Conservation (phyloP, 495 filamentous ascomycete species). For the Annulohypoxylon nitens region DNA sequence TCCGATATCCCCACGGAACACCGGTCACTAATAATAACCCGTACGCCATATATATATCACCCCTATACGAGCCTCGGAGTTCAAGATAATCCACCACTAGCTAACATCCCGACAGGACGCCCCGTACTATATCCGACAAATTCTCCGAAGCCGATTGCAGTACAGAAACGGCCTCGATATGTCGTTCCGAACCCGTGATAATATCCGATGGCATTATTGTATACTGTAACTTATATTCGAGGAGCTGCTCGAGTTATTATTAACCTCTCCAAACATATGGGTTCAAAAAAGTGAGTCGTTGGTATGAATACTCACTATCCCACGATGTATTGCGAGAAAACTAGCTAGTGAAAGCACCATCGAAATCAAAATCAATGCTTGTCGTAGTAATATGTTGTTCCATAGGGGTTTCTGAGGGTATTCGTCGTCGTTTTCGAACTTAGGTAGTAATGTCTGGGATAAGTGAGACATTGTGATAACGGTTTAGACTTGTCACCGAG, state of each 20-base stretch:
- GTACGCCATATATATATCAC: not conserved
- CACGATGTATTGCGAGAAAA: conserved; percentile 34
- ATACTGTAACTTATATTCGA: conserved; percentile 21
- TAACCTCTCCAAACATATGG: not conserved
- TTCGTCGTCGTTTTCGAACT: not conserved
- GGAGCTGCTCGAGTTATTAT: conserved; percentile 15
- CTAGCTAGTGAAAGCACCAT: conserved; percentile 20
- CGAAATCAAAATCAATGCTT: not conserved
- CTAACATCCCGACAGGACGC: too few species aligned
- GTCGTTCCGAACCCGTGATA: not conserved
- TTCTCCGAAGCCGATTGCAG: not conserved
- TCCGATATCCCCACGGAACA: not conserved
- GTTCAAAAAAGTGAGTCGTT: not conserved
- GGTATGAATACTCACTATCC: conserved; percentile 11
- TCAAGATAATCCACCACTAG: not conserved
- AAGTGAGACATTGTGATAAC: conserved; percentile 10
- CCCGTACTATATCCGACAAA: not conserved
- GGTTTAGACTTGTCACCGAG: not conserved
- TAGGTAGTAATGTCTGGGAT: not conserved
- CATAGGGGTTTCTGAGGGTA: not conserved
- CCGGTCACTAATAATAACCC: not conserved
- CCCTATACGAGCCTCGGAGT: not conserved
- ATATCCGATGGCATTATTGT: not conserved
- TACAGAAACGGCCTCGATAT: not conserved
- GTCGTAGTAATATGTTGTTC: conserved; percentile 3